Conservation (phyloP, 2,329 filamentous ascomycete genomes). For the Sclerotiophoma versabilis region DNA sequence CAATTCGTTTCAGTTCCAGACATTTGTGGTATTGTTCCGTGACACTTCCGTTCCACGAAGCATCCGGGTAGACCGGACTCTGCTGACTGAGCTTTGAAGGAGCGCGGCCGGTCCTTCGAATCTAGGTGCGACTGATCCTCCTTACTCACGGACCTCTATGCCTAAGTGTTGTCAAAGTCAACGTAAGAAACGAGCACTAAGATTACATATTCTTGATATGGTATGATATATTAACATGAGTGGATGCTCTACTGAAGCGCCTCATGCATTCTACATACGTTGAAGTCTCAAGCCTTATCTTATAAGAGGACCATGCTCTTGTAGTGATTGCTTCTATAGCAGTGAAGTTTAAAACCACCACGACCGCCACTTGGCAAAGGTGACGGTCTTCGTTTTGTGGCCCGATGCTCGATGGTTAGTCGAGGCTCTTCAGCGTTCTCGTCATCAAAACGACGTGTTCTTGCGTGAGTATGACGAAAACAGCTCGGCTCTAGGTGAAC, state of each 20-base stretch:
- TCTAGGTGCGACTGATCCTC: neutral
- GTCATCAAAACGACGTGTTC: neutral
- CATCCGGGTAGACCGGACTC: slow-evolving; percentile 4
- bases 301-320: neutral
- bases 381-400: neutral
- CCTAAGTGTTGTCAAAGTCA: neutral
- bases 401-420: too few species aligned
- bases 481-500: too few species aligned
- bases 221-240: neutral
- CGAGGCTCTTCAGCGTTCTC: neutral
- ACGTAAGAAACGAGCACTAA: neutral
- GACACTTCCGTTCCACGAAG: neutral
- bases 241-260: neutral
- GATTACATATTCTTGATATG: neutral
- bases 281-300: neutral
- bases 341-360: neutral
- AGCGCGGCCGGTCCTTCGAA: neutral
- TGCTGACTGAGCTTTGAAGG: neutral
- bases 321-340: neutral
- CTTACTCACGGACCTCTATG: neutral
- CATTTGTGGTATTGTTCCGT: neutral
- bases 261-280: neutral
- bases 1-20: neutral
- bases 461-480: neutral
- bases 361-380: neutral